Percentiles rank a stretch among this genome's conserved stretches.
phyloP scores from a whole-genome alignment of 2,329 filamentous ascomycete genomes.

The Lachnellula cervina region DNA sequence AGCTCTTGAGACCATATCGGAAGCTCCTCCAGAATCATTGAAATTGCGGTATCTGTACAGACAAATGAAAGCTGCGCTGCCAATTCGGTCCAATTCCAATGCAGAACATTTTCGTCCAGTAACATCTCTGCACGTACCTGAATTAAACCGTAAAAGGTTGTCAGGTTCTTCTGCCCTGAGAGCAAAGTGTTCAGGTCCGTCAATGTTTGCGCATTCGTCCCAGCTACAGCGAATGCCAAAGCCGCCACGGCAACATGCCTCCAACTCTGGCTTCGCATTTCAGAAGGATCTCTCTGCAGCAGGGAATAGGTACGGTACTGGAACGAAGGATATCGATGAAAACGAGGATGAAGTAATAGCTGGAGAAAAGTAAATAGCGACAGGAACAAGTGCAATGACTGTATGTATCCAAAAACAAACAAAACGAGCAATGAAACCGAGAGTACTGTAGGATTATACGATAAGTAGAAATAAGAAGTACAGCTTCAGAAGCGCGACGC shows the following conservation, averaged over 20 bases:
- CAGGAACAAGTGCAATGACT: neutral
- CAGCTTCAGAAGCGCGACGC: neutral
- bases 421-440: neutral
- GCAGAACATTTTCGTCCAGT: neutral
- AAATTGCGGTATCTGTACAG: neutral
- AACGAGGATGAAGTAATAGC: neutral
- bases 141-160: slow-evolving; percentile 41
- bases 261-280: slow-evolving; percentile 19
- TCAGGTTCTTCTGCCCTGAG: slow-evolving; percentile 37
- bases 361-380: neutral
- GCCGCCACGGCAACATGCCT: slow-evolving; percentile 11
- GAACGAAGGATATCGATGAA: neutral
- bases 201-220: slow-evolving; percentile 18
- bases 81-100: neutral
- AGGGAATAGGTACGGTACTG: neutral
- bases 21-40: neutral
- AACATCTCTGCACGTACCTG: slow-evolving; percentile 31
- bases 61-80: neutral
- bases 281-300: neutral
- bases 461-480: neutral
- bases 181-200: slow-evolving; percentile 38
- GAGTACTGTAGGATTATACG: neutral
- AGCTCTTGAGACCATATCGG: neutral
- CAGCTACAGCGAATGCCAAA: slow-evolving; percentile 12
- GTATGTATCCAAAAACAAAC: neutral